phyloP scores from a whole-genome alignment of 2,329 filamentous ascomycete species.

The Byssochlamys sp. region DNA sequence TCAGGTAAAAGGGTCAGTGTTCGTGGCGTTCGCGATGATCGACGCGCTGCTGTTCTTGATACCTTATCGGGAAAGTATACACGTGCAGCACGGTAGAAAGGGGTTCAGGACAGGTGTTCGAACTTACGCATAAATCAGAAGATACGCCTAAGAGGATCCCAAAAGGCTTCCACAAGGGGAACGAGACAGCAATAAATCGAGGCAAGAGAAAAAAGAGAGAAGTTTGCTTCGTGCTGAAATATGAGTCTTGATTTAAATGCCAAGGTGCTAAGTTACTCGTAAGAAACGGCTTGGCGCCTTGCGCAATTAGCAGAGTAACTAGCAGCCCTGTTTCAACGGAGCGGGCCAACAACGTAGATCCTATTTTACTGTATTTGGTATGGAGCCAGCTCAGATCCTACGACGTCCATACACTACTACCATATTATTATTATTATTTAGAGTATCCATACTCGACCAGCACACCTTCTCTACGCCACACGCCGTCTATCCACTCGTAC shows the following conservation, averaged over 20 bases:
- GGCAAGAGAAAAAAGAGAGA: neutral
- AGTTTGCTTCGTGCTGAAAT: neutral
- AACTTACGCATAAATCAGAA: neutral
- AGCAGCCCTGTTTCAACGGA: neutral
- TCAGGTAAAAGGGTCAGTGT: neutral
- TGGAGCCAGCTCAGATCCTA: neutral
- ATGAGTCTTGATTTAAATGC: neutral
- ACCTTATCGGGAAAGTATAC: neutral
- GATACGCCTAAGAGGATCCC: neutral
- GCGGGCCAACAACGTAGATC: neutral
- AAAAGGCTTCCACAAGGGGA: neutral
- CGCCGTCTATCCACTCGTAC: too few species aligned
- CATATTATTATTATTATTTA: neutral
- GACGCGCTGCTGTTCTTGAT: neutral
- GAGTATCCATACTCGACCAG: too few species aligned
- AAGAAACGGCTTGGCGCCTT: neutral
- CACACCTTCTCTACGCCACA: too few species aligned
- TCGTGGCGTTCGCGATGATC: neutral
- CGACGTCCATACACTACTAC: neutral
- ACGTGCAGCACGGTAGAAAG: neutral
- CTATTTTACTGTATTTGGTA: neutral
- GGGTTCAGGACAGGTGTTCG: neutral
- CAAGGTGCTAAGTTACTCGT: neutral
- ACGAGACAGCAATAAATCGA: neutral
- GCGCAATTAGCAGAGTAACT: neutral